Evolutionary conservation across 164 flowering plant species (phyloP), one percentile per base, ranked within the genome.

Genomic region (Liquidambar formosana): DNA sequence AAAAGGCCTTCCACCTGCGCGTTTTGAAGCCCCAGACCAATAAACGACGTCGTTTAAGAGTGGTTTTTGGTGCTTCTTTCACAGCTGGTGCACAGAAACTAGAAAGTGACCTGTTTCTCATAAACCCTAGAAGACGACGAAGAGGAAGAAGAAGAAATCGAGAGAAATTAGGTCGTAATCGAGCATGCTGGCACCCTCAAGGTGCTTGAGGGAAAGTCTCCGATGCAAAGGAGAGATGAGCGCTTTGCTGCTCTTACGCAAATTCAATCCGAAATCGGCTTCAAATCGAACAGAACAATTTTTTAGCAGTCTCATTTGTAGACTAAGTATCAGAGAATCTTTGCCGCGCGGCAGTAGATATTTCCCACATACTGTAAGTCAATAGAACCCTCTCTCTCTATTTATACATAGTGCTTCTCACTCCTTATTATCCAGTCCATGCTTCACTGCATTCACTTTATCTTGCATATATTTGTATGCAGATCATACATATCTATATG

Each of bases 51-150:
- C n/a, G n/a, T n/a, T n/a, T n/a, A n/a, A n/a, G n/a, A n/a, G n/a
- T n/a, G n/a, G n/a, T n/a, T n/a, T n/a, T n/a, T n/a, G n/a, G n/a
- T n/a, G n/a, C n/a, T n/a, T n/a, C n/a, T n/a, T n/a, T n/a, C n/a
- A n/a, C n/a, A n/a, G n/a, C n/a, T n/a, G n/a, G n/a, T n/a, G n/a
- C n/a, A n/a, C n/a, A n/a, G n/a, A n/a, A n/a, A n/a, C n/a, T n/a
- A n/a, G n/a, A n/a, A n/a, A n/a, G n/a, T n/a, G n/a, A n/a, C n/a
- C n/a, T n/a, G n/a, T n/a, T n/a, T n/a, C n/a, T 27, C 43, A 58
- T 58, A 58, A 27, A 58, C 44, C 62, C 62, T 58, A 58, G 62
- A 33, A 58, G n/a, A n/a, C n/a, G n/a, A n/a, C n/a, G n/a, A n/a
- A n/a, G 41, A 33, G 6, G 41, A 33, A 33, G 41, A 33, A 33